A percentile compares a stretch with the other conserved stretches of the same genome.
phyloP scores from a whole-genome alignment of 192 early-diverging fungal species.

The Linnemannia schmuckeri region DNA sequence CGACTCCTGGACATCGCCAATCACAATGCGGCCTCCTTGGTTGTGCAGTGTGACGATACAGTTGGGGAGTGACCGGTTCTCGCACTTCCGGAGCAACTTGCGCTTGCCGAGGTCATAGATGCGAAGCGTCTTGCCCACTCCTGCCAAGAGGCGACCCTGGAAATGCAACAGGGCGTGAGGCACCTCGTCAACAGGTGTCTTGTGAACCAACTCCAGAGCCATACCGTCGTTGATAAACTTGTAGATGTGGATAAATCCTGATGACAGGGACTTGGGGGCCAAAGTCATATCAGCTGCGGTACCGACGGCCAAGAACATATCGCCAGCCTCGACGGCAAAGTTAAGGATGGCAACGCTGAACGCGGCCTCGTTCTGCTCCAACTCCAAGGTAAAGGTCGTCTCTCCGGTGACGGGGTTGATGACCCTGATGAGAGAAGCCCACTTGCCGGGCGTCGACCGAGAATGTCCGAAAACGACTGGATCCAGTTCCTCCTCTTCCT shows the following conservation, averaged over 20 bases:
- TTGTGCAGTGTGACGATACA: constrained; percentile 80
- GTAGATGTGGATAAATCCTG: constrained; percentile 83
- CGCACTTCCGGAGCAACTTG: constrained; percentile 92
- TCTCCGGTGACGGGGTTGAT: constrained; percentile 83
- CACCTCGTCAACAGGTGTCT: constrained; percentile 88
- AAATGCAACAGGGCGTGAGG: constrained; percentile 88
- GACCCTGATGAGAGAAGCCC: constrained; percentile 91
- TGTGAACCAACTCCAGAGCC: constrained; percentile 84
- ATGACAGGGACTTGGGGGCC: constrained; percentile 75
- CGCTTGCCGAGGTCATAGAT: constrained; percentile 95
- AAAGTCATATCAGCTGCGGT: constrained; percentile 79
- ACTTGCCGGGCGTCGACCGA: constrained; percentile 75
- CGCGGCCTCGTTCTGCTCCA: constrained; percentile 89
- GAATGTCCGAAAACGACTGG: constrained; percentile 81
- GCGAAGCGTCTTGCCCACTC: constrained; percentile 85
- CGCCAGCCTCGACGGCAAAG: constrained; percentile 68
- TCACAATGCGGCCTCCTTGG: constrained; percentile 84
- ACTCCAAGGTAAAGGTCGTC: constrained; percentile 75
- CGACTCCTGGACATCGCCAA: constrained; percentile 92
- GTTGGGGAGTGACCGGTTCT: constrained; percentile 83
- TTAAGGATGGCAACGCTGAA: constrained; percentile 78
- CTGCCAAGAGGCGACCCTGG: constrained; percentile 91
- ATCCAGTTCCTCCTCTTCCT: constrained; percentile 66
- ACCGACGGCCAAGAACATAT: constrained; percentile 87
- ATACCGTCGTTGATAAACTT: constrained; percentile 74